Conservation (phyloP, 495 filamentous ascomycete species). For the Hyaloscypha finlandica region DNA sequence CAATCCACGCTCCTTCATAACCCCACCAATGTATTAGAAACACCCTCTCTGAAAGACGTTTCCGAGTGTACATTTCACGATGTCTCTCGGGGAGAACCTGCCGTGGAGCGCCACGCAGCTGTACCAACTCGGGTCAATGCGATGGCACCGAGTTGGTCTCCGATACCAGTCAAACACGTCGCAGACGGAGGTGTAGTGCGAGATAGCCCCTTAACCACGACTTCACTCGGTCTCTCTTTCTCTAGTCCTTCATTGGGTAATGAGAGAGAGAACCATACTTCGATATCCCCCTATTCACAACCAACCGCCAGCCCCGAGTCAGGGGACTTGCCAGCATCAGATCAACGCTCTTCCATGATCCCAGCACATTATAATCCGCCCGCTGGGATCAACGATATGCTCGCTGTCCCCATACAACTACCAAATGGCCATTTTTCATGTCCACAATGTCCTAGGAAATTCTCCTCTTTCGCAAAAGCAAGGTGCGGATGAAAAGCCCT, state of each 20-base stretch:
- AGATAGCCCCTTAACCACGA: not conserved
- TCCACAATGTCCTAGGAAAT: constrained; percentile 15
- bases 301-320: not conserved
- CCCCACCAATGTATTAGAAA: constrained; percentile 7
- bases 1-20: constrained; percentile 6
- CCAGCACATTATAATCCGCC: not conserved
- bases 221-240: not conserved
- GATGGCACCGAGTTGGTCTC: constrained; percentile 18
- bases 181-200: constrained; percentile 13
- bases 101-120: constrained; percentile 21
- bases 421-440: constrained; percentile 9
- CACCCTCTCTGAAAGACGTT: constrained; percentile 26
- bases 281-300: not conserved
- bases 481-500: not conserved
- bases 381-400: not conserved
- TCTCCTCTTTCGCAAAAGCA: not conserved
- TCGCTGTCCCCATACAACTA: not conserved
- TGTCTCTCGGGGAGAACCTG: constrained; percentile 23
- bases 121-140: constrained; percentile 11
- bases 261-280: constrained; percentile 3
- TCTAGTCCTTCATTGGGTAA: constrained; percentile 16
- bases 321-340: not conserved
- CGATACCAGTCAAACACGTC: constrained; percentile 21
- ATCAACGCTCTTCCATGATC: not conserved
- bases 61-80: constrained; percentile 11